A percentile compares a stretch with the other conserved stretches of the same genome.
phyloP scores from a whole-genome alignment of 129 eudicot genomes.

The Deinandra increscens region DNA sequence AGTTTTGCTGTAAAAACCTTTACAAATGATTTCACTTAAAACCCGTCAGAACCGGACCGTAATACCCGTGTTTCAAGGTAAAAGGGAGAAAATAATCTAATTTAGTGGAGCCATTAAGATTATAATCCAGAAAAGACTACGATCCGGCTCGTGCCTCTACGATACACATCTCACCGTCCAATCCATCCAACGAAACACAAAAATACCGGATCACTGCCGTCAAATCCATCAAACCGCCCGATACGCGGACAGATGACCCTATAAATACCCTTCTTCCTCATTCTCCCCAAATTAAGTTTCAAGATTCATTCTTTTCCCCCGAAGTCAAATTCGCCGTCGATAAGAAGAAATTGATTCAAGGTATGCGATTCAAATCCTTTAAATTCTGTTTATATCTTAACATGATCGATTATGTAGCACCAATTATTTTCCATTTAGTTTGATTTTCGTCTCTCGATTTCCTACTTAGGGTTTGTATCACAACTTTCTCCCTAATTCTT shows the following conservation, averaged over 20 bases:
- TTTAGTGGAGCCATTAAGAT: too few species aligned
- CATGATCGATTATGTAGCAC: neutral
- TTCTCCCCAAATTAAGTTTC: neutral
- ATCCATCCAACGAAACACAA: slow-evolving; percentile 11
- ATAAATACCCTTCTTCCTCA: slow-evolving; percentile 10
- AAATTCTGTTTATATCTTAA: neutral
- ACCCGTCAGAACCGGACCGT: too few species aligned
- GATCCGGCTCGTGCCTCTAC: slow-evolving; percentile 1
- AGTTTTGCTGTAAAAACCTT: too few species aligned
- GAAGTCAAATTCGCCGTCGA: neutral
- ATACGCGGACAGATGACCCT: neutral
- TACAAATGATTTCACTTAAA: too few species aligned
- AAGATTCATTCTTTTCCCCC: neutral
- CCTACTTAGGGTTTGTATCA: neutral
- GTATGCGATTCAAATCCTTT: neutral
- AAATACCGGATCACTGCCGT: slow-evolving; percentile 5
- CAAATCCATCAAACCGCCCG: slow-evolving; percentile 13
- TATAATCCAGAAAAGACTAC: neutral
- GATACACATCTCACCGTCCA: slow-evolving; percentile 17
- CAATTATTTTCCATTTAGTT: neutral
- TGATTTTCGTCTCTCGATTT: neutral
- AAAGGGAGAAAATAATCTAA: too few species aligned
- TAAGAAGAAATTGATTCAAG: neutral
- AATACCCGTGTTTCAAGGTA: too few species aligned
- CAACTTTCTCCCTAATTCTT: neutral